Conservation (phyloP, 805 yeast genomes). For the Millerozyma miso region DNA sequence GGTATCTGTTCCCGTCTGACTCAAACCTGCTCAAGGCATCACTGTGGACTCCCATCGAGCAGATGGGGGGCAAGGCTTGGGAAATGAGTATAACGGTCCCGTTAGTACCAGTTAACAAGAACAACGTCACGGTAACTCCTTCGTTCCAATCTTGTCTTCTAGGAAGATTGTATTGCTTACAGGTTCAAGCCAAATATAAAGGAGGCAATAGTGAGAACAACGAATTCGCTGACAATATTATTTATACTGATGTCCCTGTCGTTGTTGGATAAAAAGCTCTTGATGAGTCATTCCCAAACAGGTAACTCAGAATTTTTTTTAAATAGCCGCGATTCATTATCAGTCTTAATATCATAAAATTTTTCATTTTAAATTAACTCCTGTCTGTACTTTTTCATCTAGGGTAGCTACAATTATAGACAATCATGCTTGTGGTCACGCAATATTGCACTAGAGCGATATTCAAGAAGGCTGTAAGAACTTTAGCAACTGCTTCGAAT, state of each 20-base stretch:
- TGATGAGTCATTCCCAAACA: slow-evolving; percentile 22
- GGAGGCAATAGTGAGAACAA: slow-evolving; percentile 35
- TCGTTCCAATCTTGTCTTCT: slow-evolving; percentile 60
- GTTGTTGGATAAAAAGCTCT: slow-evolving; percentile 24
- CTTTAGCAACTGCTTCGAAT: slow-evolving; percentile 33
- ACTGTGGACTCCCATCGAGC: slow-evolving; percentile 13
- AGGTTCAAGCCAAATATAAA: slow-evolving; percentile 42
- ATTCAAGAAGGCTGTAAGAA: slow-evolving; percentile 15
- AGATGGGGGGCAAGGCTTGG: slow-evolving; percentile 16
- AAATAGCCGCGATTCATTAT: slow-evolving; percentile 34
- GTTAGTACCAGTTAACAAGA: slow-evolving; percentile 37
- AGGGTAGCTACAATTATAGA: not conserved
- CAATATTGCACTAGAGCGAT: not conserved
- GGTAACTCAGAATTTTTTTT: slow-evolving; percentile 13
- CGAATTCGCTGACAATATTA: slow-evolving; percentile 28
- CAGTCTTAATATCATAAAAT: slow-evolving; percentile 14
- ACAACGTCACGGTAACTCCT: slow-evolving; percentile 52
- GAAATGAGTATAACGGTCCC: slow-evolving; percentile 35
- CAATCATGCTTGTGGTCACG: slow-evolving; percentile 3
- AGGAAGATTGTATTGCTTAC: slow-evolving; percentile 54
- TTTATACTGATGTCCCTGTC: slow-evolving; percentile 33
- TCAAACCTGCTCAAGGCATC: slow-evolving; percentile 19
- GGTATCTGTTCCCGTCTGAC: slow-evolving; percentile 19
- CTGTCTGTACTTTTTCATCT: not conserved
- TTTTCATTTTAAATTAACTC: slow-evolving; percentile 4